Evolutionary conservation across 163 green algal genomes (phyloP).

Genomic region (Coccomyxa subellipsoidea): DNA sequence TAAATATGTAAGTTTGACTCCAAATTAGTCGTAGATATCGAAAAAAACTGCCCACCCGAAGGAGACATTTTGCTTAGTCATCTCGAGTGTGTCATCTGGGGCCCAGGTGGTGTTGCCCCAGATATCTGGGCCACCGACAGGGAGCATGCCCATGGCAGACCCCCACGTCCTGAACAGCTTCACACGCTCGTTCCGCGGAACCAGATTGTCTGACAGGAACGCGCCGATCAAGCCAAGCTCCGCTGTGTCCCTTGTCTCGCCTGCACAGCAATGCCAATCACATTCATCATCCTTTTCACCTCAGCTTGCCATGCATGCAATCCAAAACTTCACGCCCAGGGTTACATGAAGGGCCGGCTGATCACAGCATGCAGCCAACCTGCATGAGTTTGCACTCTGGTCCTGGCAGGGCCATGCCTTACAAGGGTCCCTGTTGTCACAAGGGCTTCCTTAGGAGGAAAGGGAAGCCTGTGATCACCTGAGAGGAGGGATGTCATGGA

Average conservation of each 20-base stretch:
- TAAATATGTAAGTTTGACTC: too few relatives aligned
- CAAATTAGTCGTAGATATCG: too few relatives aligned
- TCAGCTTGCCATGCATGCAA: too few relatives aligned
- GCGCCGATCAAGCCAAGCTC: conserved; percentile 51
- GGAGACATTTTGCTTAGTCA: conserved; percentile 24
- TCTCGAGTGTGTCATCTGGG: conserved; percentile 60
- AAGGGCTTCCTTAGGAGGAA: too few relatives aligned
- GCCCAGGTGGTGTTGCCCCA: conserved; percentile 77
- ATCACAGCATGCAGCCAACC: too few relatives aligned
- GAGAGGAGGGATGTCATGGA: conserved; percentile 67
- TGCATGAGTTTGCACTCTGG: too few relatives aligned
- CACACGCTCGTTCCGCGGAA: conserved; percentile 22
- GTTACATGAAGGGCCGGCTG: too few relatives aligned
- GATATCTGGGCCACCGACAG: conserved; percentile 66
- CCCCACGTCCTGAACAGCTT: conserved; percentile 74
- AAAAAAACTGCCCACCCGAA: too few relatives aligned
- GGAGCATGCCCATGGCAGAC: conserved; percentile 72
- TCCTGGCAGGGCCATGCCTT: too few relatives aligned
- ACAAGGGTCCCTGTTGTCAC: too few relatives aligned
- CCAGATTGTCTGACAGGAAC: conserved; percentile 39
- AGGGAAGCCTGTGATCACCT: conserved; percentile 28
- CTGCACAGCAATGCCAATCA: conserved; percentile 29
- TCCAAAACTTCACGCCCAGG: too few relatives aligned
- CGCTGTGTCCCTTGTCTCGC: conserved; percentile 74
- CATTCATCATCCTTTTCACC: too few relatives aligned